These are phyloP conservation scores for Populus trichocarpa DNA, from an alignment of 441 rosid species.

Conservation along the genomic window DNA sequence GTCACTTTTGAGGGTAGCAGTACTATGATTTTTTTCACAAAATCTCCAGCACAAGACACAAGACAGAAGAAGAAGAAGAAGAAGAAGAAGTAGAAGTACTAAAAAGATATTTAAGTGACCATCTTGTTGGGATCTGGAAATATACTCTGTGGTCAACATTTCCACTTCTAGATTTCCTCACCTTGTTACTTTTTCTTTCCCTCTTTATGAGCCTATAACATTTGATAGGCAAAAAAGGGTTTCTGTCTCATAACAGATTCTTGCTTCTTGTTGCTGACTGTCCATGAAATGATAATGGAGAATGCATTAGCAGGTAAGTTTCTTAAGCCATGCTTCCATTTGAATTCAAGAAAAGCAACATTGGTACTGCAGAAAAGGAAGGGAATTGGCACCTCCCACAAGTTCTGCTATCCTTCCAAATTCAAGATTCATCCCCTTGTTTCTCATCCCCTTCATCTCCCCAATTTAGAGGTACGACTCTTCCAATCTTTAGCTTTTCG, in stretches of 20 bases:
- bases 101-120: not conserved
- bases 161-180: not conserved
- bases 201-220: not conserved
- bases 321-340: conserved; percentile 4
- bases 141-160: not conserved
- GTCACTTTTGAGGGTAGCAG: not conserved
- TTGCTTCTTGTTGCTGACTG: not conserved
- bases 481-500: not conserved
- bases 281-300: not conserved
- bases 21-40: not conserved
- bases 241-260: not conserved
- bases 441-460: not conserved
- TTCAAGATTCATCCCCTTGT: not conserved
- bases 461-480: not conserved
- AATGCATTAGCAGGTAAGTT: conserved; percentile 6
- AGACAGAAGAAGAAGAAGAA: not conserved
- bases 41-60: not conserved
- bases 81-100: not conserved
- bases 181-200: not conserved
- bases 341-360: not conserved
- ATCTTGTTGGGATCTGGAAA: not conserved
- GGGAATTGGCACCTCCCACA: not conserved
- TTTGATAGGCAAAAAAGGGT: not conserved
- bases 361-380: not conserved
- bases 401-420: not conserved